phyloP scores from a whole-genome alignment of 768 basidiomycete genomes.

The Boletus huronensis region DNA sequence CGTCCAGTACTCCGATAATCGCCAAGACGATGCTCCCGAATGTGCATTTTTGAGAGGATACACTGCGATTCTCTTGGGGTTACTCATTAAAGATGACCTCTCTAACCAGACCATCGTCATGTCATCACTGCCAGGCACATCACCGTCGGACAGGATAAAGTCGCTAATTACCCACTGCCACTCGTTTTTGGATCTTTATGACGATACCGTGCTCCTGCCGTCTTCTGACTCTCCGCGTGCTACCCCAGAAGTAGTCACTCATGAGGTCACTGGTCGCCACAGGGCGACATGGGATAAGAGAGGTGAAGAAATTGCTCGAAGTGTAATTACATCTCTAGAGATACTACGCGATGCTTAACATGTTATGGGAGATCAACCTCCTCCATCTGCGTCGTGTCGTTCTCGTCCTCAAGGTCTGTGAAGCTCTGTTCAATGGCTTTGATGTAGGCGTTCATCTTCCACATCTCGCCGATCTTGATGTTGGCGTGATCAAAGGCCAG shows the following conservation, averaged over 20 bases:
- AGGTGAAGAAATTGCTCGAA: constrained; percentile 43
- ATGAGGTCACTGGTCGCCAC: constrained; percentile 2
- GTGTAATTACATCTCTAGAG: constrained; percentile 56
- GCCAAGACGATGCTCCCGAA: constrained; percentile 31
- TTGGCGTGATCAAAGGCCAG: constrained; percentile 81
- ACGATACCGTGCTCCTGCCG: constrained; percentile 30
- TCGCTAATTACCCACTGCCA: constrained; percentile 36
- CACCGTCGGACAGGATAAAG: constrained; percentile 28
- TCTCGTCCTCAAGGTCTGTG: constrained; percentile 48
- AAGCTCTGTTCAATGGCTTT: constrained; percentile 66
- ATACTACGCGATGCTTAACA: constrained; percentile 6
- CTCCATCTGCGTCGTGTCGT: constrained; percentile 13
- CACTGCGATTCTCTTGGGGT: constrained; percentile 68
- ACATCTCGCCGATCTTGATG: constrained; percentile 73
- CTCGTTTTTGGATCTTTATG: constrained; percentile 42
- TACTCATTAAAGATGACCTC: constrained; percentile 37
- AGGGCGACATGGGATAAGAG: constrained; percentile 25
- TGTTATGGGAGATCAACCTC: constrained; percentile 22
- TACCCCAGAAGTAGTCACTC: constrained; percentile 3
- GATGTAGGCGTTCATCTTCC: constrained; percentile 79
- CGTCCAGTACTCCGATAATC: constrained; percentile 30
- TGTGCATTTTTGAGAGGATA: constrained; percentile 64
- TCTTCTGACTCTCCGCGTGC: constrained; percentile 10
- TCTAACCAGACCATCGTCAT: constrained; percentile 34
- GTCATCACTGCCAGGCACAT: constrained; percentile 33